A percentile compares a stretch with the other conserved stretches of the same genome.
These are phyloP conservation scores for Aspergillus calidoustus DNA, from an alignment of 2,329 filamentous ascomycete species.

Conservation along the genomic window DNA sequence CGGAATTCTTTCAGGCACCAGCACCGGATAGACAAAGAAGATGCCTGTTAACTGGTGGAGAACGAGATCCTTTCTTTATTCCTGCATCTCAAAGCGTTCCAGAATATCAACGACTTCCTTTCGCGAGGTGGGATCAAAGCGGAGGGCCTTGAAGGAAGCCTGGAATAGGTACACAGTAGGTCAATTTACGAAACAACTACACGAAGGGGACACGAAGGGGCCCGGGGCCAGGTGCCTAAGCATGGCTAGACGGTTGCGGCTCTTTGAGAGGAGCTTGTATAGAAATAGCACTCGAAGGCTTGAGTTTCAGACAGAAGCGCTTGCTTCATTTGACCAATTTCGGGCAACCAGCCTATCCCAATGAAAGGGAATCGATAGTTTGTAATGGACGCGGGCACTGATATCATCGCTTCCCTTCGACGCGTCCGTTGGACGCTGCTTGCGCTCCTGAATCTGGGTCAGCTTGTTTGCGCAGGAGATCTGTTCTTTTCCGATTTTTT, in stretches of 20 bases:
- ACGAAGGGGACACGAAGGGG: not conserved
- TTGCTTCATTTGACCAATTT: not conserved
- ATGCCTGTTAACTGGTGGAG: constrained; percentile 2
- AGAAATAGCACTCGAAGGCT: not conserved
- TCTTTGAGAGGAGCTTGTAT: not conserved
- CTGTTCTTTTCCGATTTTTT: not conserved
- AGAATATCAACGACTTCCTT: not conserved
- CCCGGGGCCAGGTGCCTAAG: no score
- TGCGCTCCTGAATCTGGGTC: not conserved
- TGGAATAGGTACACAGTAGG: constrained; percentile 2
- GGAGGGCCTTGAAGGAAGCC: not conserved
- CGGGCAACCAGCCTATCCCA: not conserved
- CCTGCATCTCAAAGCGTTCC: not conserved
- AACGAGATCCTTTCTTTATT: not conserved
- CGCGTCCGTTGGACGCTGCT: not conserved
- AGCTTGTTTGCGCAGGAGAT: not conserved
- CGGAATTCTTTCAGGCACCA: constrained; percentile 10
- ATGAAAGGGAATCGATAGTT: not conserved
- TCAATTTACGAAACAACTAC: not conserved
- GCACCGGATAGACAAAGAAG: not conserved
- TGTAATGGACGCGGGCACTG: not conserved
- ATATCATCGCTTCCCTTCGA: constrained; percentile 2
- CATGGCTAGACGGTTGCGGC: not conserved
- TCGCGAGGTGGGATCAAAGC: not conserved
- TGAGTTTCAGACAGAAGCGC: not conserved